phyloP scores from a whole-genome alignment of 192 early-diverging fungal genomes.

The Umbelopsis sp. region DNA sequence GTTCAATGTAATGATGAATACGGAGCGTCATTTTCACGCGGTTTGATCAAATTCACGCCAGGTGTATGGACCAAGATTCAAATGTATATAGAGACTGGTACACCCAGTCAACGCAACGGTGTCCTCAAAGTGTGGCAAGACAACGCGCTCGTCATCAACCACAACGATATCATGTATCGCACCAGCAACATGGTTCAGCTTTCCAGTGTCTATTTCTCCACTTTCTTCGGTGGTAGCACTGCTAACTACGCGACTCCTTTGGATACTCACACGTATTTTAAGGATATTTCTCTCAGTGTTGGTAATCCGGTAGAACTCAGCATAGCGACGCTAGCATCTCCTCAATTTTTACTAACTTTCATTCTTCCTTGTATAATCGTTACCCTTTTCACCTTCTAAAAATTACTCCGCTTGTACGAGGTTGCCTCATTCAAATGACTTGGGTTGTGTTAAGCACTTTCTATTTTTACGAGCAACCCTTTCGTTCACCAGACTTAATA shows the following conservation, averaged over 20 bases:
- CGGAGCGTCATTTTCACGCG: slow-evolving; percentile 54
- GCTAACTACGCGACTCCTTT: slow-evolving; percentile 40
- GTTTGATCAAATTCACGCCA: slow-evolving; percentile 44
- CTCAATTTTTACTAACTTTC: background rate
- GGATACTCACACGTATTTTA: slow-evolving; percentile 47
- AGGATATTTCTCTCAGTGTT: slow-evolving; percentile 46
- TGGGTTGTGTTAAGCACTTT: too few relatives aligned
- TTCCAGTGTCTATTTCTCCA: slow-evolving; percentile 50
- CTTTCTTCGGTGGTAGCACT: slow-evolving; percentile 55
- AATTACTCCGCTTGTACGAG: too few relatives aligned
- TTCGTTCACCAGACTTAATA: too few relatives aligned
- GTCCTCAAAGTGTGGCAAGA: slow-evolving; percentile 48
- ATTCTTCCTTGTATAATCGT: too few relatives aligned
- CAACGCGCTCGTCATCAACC: slow-evolving; percentile 36
- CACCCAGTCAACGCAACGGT: slow-evolving; percentile 41
- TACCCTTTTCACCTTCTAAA: too few relatives aligned
- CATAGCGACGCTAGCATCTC: background rate
- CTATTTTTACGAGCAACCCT: too few relatives aligned
- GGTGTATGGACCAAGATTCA: slow-evolving; percentile 47
- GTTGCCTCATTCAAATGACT: too few relatives aligned
- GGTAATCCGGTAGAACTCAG: slow-evolving; percentile 37
- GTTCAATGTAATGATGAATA: slow-evolving; percentile 49
- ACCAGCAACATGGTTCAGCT: slow-evolving; percentile 45
- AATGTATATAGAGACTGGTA: slow-evolving; percentile 44
- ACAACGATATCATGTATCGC: slow-evolving; percentile 44